Base-by-base conservation (phyloP, 345 rosid species). In the Erodium maritimum region DNA sequence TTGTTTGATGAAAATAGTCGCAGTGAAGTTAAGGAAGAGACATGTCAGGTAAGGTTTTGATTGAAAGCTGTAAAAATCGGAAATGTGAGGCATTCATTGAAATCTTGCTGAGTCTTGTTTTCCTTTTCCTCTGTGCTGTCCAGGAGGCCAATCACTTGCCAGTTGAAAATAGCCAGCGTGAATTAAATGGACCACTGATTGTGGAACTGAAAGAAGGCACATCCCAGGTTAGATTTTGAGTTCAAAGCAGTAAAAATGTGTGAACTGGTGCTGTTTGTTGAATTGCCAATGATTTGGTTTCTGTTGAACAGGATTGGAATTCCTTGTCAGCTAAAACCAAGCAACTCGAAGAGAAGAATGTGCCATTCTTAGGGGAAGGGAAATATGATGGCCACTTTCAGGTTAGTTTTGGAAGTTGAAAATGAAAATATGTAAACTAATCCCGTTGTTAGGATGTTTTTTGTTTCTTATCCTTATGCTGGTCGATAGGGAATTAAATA, bases 1-100 rank as follows among this genome's bases (percentile, higher is more conserved):
- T n/a, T 25, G n/a, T 33, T 50, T n/a, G 62, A 14, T 54, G 73
- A 75, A 65, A 52, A 57, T 54, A 54, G 11, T 5, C 11, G 17
- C 16, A 21, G 16, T 21, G 29, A 54, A 54, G 56, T 9, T 7
- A 9, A 42, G 12, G 48, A 42, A 11, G 48, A 42, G 48, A 42
- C 48, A 12, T 42, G 17, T 42, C 48, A 42, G 48, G 48, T 42
- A 7, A 42, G 17, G 14, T 10, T 42, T 42, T 11, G 46, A 42
- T 42, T 42, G 8, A 16, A 10, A 42, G 48, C 14, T 42, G 48
- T 42, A 14, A 42, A 37, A 42, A 42, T 42, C 14, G 8, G 11
- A 42, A 10, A 42, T 10, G 48, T 42, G 17, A 11, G 0, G 48
- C 14, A 10, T 10, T 42, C 12, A 16, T 42, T 10, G 11, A 42